A percentile compares a stretch with the other conserved stretches of the same genome.
Conservation (phyloP, 208 protist genomes). For the Leishmania martiniquensis region DNA sequence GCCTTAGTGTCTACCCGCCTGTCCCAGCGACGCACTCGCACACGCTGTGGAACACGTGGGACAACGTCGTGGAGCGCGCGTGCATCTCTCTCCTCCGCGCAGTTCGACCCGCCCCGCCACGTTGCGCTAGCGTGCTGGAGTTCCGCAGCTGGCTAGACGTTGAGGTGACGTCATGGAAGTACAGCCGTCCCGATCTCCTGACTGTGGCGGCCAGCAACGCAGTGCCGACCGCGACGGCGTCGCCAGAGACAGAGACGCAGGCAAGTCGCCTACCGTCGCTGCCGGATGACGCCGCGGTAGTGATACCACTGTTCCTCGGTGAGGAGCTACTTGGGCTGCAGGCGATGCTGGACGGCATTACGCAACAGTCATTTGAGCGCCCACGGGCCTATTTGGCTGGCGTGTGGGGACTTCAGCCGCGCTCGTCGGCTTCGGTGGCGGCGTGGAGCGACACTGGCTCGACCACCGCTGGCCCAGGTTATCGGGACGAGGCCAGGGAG, state of each 20-base stretch:
- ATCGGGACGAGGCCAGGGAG: conserved; percentile 1
- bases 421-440: background rate
- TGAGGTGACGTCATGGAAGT: conserved; percentile 70
- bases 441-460: conserved; percentile 5
- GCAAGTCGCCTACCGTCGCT: conserved; percentile 17
- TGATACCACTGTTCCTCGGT: conserved; percentile 71
- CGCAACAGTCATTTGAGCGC: conserved; percentile 65
- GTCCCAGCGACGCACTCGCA: conserved; percentile 92
- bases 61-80: conserved; percentile 79
- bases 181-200: conserved; percentile 42
- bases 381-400: conserved; percentile 22
- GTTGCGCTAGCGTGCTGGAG: conserved; percentile 58
- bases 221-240: background rate
- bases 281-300: conserved; percentile 37
- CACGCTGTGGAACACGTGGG: conserved; percentile 92
- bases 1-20: conserved; percentile 92
- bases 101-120: conserved; percentile 59
- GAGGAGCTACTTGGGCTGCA: conserved; percentile 73
- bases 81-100: conserved; percentile 61
- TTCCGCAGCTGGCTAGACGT: conserved; percentile 85
- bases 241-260: background rate
- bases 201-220: background rate
- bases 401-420: conserved; percentile 15
- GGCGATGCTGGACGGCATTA: conserved; percentile 71
- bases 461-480: background rate